Percentiles rank a stretch among this genome's conserved stretches.
Conservation (phyloP, 2,329 filamentous ascomycete genomes). For the Cryphonectria nitschkei region DNA sequence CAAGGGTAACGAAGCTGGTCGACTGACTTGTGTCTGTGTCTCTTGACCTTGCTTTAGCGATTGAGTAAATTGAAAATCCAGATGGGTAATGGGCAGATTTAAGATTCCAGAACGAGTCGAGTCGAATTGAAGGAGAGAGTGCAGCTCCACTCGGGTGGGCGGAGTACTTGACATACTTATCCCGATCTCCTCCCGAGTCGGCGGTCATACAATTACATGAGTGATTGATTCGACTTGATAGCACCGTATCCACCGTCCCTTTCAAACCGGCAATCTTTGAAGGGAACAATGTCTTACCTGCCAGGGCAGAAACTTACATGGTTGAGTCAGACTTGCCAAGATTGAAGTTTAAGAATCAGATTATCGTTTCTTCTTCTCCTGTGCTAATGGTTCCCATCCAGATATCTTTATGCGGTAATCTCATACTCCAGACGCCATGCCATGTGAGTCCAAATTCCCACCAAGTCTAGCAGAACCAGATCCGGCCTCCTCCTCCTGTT, state of each 20-base stretch:
- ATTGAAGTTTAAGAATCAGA: neutral
- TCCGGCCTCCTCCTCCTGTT: neutral
- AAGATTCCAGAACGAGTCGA: neutral
- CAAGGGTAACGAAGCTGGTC: neutral
- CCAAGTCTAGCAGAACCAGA: neutral
- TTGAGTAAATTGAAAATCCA: neutral
- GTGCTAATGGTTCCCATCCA: neutral
- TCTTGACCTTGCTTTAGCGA: neutral
- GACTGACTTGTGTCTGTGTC: neutral
- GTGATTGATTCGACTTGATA: neutral
- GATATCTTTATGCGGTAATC: neutral
- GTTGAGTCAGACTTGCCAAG: too few relatives aligned
- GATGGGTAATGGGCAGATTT: neutral
- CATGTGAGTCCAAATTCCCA: neutral
- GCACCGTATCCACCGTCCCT: neutral
- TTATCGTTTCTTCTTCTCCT: neutral
- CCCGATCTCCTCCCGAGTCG: neutral
- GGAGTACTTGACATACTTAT: neutral
- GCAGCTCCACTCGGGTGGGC: neutral
- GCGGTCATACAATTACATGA: neutral
- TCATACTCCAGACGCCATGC: conserved; percentile 6
- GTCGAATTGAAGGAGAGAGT: neutral
- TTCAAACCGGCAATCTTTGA: neutral
- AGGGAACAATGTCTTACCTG: too few relatives aligned
- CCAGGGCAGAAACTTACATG: too few relatives aligned